phyloP scores from a whole-genome alignment of 2,329 filamentous ascomycete species.

The Colletotrichum sp. region DNA sequence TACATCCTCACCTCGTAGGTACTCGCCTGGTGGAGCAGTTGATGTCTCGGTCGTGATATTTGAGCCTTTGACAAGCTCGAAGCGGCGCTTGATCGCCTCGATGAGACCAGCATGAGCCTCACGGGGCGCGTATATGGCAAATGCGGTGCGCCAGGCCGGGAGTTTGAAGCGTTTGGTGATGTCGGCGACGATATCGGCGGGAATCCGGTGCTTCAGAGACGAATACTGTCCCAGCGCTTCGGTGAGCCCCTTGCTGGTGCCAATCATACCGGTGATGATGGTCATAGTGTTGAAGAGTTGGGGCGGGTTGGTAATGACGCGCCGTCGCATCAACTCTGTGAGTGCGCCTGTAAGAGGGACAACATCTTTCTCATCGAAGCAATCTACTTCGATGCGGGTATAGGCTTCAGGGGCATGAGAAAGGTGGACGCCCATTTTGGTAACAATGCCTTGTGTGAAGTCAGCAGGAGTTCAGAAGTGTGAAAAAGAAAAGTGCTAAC shows the following conservation, averaged over 20 bases:
- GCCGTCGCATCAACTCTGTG: slow-evolving; percentile 19
- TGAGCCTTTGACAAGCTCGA: background rate
- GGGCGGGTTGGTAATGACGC: slow-evolving; percentile 43
- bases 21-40: background rate
- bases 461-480: background rate
- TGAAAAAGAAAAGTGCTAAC: background rate
- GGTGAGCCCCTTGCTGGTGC: background rate
- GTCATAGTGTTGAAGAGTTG: slow-evolving; percentile 31
- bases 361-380: slow-evolving; percentile 24
- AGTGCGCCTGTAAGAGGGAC: slow-evolving; percentile 31
- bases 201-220: background rate
- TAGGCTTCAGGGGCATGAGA: background rate
- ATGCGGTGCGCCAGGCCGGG: background rate
- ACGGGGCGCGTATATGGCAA: background rate
- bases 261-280: slow-evolving; percentile 20
- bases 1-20: background rate
- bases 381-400: background rate
- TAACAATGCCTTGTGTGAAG: background rate
- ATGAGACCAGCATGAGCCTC: background rate
- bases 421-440: background rate
- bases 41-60: background rate
- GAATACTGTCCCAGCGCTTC: background rate
- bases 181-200: background rate
- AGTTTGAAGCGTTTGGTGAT: background rate
- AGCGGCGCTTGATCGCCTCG: slow-evolving; percentile 5